Percentiles rank a stretch among this genome's conserved stretches.
Conservation (phyloP, 345 rosid species). For the Kandelia obovata region DNA sequence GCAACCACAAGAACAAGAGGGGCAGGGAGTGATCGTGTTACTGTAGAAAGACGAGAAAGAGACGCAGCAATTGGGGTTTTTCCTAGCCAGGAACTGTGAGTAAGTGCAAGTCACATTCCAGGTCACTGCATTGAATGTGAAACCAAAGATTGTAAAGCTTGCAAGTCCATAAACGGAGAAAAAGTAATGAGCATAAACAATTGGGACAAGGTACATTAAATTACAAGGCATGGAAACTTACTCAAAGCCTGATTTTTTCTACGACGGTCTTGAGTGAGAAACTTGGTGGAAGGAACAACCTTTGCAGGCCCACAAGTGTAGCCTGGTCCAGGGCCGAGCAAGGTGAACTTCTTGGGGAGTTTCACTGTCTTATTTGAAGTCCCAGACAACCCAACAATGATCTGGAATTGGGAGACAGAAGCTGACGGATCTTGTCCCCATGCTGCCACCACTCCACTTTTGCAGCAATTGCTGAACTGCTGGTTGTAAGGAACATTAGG, state of each 20-base stretch:
- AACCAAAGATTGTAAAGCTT: too few species aligned
- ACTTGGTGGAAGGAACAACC: slow-evolving; percentile 57
- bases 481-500: slow-evolving; percentile 81
- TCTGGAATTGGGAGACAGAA: slow-evolving; percentile 68
- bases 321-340: slow-evolving; percentile 80
- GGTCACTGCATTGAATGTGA: slow-evolving; percentile 53
- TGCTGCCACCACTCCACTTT: slow-evolving; percentile 74
- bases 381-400: slow-evolving; percentile 69
- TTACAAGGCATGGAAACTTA: slow-evolving; percentile 29
- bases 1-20: slow-evolving; percentile 84
- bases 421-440: slow-evolving; percentile 82
- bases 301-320: slow-evolving; percentile 89
- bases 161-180: too few species aligned
- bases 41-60: slow-evolving; percentile 91
- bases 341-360: slow-evolving; percentile 82
- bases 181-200: too few species aligned
- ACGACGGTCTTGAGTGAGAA: slow-evolving; percentile 58
- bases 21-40: slow-evolving; percentile 75
- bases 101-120: slow-evolving; percentile 93
- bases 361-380: slow-evolving; percentile 79
- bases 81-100: slow-evolving; percentile 75
- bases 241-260: slow-evolving; percentile 77
- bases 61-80: slow-evolving; percentile 77
- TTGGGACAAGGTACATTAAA: too few species aligned
- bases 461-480: slow-evolving; percentile 79